A percentile compares a stretch with the other conserved stretches of the same genome.
Evolutionary conservation across 2,329 filamentous ascomycete species (phyloP).

Genomic region (Exserohilum rostratum): DNA sequence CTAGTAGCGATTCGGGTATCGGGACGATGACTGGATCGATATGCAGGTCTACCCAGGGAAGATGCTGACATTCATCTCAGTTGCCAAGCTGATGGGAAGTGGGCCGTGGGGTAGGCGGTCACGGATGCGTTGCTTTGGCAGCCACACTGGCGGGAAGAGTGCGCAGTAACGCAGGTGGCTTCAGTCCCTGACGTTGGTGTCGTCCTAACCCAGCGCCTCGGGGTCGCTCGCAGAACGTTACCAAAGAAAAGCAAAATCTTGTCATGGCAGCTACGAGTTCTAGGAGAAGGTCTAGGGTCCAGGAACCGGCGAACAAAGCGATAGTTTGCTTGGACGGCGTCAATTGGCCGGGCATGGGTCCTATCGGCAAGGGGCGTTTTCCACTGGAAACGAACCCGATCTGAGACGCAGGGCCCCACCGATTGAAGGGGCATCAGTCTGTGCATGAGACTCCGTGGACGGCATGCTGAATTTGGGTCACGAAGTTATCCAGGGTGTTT

Average conservation of each 20-base stretch:
- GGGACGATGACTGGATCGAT: not conserved
- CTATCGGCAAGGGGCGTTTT: not conserved
- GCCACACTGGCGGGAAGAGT: not conserved
- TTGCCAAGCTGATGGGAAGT: not conserved
- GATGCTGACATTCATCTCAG: not conserved
- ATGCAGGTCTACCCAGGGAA: not conserved
- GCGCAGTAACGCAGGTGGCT: not conserved
- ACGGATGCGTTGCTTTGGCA: not conserved
- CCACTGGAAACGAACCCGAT: constrained; percentile 4
- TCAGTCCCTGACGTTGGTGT: not conserved
- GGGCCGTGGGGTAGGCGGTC: not conserved
- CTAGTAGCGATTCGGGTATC: not conserved
- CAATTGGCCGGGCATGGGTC: no score
- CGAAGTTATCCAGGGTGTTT: not conserved
- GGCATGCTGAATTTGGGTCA: no score
- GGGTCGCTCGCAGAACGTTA: not conserved
- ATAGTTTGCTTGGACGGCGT: not conserved
- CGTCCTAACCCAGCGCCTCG: not conserved
- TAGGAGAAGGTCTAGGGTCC: constrained; percentile 1
- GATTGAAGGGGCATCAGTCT: not conserved
- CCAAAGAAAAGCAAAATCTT: constrained; percentile 3
- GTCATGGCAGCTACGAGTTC: not conserved
- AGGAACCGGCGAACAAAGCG: not conserved
- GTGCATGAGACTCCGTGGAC: not conserved
- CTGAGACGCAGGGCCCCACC: not conserved